phyloP scores from a whole-genome alignment of 78 protist species.

The Tieghemostelium lacteum region DNA sequence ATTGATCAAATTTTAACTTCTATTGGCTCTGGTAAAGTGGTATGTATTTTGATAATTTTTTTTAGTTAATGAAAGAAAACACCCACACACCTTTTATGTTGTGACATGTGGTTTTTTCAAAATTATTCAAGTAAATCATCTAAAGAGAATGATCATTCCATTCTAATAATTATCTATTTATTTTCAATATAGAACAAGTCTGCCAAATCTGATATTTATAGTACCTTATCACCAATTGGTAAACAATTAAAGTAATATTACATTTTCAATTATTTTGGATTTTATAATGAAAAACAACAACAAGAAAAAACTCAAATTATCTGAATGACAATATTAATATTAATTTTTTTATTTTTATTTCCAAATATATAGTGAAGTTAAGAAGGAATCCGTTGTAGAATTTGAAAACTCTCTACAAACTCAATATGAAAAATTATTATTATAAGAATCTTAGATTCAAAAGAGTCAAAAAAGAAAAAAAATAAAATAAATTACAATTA shows the following conservation, averaged over 20 bases:
- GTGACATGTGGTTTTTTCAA: no score
- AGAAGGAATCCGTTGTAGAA: slow-evolving; percentile 1
- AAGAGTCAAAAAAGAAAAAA: background rate
- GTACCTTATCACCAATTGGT: slow-evolving; percentile 45
- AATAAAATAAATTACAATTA: background rate
- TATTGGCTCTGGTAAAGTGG: slow-evolving; percentile 41
- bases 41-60: no score
- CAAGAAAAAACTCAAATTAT: no score
- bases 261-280: background rate
- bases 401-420: slow-evolving; percentile 20
- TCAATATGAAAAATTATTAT: background rate
- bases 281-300: no score
- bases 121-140: no score
- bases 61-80: no score
- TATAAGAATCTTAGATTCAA: background rate
- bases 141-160: no score
- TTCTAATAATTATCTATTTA: no score
- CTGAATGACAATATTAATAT: no score
- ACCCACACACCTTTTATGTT: no score
- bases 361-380: background rate
- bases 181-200: no score
- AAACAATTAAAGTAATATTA: slow-evolving; percentile 1
- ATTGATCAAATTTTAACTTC: slow-evolving; percentile 53
- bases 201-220: slow-evolving; percentile 41
- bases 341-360: no score